phyloP scores from a whole-genome alignment of 2,329 filamentous ascomycete species.

The Colletotrichum sp. region DNA sequence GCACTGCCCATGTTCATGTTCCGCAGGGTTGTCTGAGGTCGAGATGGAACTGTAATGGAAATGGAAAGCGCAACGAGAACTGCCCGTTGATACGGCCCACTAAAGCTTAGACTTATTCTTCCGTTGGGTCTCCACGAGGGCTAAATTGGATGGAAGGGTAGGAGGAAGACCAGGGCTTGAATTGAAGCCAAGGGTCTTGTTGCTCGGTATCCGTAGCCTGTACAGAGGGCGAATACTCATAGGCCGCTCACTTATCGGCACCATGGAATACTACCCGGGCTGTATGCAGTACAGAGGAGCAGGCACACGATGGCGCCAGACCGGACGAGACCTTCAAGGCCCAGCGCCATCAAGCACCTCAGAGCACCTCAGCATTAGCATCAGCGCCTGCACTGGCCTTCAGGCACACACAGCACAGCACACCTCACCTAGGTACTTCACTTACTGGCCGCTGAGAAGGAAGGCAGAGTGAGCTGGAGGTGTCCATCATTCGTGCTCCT shows the following conservation, averaged over 20 bases:
- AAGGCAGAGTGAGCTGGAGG: neutral
- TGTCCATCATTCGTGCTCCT: neutral
- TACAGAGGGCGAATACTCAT: neutral
- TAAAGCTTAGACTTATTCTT: slow-evolving; percentile 12
- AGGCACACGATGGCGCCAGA: neutral
- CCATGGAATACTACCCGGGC: neutral
- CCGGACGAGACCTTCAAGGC: neutral
- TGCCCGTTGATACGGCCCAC: neutral
- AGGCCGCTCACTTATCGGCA: neutral
- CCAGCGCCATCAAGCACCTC: neutral
- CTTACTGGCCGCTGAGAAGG: neutral
- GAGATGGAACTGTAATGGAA: neutral
- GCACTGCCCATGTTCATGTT: neutral
- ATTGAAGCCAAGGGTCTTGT: neutral
- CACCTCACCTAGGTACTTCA: neutral
- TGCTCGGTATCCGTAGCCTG: neutral
- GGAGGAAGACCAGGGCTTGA: neutral
- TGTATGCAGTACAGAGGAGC: neutral
- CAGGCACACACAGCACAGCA: neutral
- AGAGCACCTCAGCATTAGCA: neutral
- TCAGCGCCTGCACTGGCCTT: neutral
- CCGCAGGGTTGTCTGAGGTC: neutral
- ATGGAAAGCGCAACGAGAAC: neutral
- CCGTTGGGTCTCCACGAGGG: slow-evolving; percentile 8
- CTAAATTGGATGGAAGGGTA: neutral